These are phyloP conservation scores for Candida gigantensis DNA, from an alignment of 1,139 yeast genomes.

Conservation along the genomic window DNA sequence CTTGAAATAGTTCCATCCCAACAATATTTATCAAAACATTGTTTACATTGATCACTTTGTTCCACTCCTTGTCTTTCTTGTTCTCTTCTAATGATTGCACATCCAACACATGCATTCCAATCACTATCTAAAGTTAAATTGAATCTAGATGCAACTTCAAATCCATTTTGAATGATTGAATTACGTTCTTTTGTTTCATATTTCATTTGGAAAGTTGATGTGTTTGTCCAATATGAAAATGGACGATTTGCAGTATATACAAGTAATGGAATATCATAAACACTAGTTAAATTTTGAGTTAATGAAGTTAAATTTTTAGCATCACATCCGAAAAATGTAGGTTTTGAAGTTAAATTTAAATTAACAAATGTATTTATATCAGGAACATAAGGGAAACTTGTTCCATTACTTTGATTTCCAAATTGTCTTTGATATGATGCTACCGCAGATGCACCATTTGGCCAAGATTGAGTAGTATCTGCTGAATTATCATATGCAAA, in stretches of 20 bases:
- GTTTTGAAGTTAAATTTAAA: slow-evolving; percentile 60
- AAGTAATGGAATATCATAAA: slow-evolving; percentile 65
- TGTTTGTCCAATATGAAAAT: slow-evolving; percentile 65
- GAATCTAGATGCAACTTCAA: slow-evolving; percentile 70
- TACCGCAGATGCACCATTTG: slow-evolving; percentile 40
- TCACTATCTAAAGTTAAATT: slow-evolving; percentile 72
- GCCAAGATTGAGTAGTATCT: slow-evolving; percentile 45
- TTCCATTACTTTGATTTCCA: slow-evolving; percentile 57
- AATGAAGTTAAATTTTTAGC: slow-evolving; percentile 62
- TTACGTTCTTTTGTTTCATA: slow-evolving; percentile 61
- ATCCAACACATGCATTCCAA: slow-evolving; percentile 80
- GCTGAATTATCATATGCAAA: slow-evolving; percentile 53
- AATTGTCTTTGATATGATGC: slow-evolving; percentile 72
- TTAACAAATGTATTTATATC: slow-evolving; percentile 62
- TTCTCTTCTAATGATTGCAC: slow-evolving; percentile 51
- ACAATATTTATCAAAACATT: slow-evolving; percentile 55
- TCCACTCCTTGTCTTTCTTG: slow-evolving; percentile 41
- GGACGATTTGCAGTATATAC: slow-evolving; percentile 82
- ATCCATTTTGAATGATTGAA: slow-evolving; percentile 74
- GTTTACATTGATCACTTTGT: slow-evolving; percentile 41
- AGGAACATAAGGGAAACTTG: slow-evolving; percentile 87
- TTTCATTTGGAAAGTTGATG: slow-evolving; percentile 68
- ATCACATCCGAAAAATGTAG: slow-evolving; percentile 87
- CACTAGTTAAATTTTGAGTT: slow-evolving; percentile 21
- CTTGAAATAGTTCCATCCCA: slow-evolving; percentile 63